These are phyloP conservation scores for Ophiocytium majus DNA, from an alignment of 352 stramenopile genomes.

Conservation along the genomic window DNA sequence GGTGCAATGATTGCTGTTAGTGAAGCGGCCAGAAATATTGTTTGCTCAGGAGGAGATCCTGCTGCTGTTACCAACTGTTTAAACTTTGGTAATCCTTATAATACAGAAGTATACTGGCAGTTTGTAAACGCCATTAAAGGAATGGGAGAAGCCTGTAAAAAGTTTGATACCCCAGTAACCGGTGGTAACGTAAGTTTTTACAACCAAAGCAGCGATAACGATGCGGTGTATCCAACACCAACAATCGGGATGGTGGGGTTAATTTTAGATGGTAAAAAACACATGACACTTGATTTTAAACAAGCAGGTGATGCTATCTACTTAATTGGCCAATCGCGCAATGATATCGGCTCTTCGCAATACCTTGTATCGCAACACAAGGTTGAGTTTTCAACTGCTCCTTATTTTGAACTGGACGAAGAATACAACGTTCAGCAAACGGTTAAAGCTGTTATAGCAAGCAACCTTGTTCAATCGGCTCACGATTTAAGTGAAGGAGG, in stretches of 20 bases:
- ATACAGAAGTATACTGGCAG: constrained; percentile 5
- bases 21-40: constrained; percentile 5
- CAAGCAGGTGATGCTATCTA: neutral
- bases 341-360: constrained; percentile 6
- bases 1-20: neutral
- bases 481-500: constrained; percentile 6
- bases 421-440: neutral
- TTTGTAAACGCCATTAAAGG: constrained; percentile 5
- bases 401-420: constrained; percentile 14
- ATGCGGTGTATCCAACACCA: constrained; percentile 2
- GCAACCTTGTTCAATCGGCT: neutral
- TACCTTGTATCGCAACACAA: neutral
- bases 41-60: neutral
- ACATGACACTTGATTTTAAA: constrained; percentile 10
- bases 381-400: neutral
- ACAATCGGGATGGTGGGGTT: neutral
- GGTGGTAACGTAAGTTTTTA: constrained; percentile 12
- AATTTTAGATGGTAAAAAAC: neutral
- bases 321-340: neutral
- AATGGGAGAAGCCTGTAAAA: neutral
- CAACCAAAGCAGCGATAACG: neutral
- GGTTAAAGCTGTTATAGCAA: neutral
- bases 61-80: constrained; percentile 11
- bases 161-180: constrained; percentile 6
- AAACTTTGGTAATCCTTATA: constrained; percentile 17